These are phyloP conservation scores for Leccinum boreale DNA, from an alignment of 768 basidiomycete genomes.

Conservation along the genomic window DNA sequence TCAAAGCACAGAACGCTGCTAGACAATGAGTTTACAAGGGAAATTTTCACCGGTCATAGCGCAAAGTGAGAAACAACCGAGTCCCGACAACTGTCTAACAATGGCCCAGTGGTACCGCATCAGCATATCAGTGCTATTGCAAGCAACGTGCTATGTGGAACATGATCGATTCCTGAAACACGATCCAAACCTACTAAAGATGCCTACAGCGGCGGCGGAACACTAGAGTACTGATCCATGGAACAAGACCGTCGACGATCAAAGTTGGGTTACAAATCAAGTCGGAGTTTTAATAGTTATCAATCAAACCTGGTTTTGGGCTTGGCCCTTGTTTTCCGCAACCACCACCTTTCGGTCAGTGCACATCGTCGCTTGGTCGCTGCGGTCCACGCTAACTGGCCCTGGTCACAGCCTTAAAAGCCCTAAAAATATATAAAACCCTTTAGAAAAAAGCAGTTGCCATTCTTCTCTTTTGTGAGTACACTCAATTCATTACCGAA, in stretches of 20 bases:
- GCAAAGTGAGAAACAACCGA: background rate
- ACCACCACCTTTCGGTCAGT: constrained; percentile 66
- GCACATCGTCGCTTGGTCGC: constrained; percentile 14
- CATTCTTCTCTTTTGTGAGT: constrained; percentile 70
- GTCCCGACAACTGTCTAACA: background rate
- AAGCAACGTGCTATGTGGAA: background rate
- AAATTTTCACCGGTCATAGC: background rate
- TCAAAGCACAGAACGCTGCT: background rate
- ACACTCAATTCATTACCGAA: constrained; percentile 11
- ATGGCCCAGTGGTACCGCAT: too few species aligned
- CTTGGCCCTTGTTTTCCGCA: constrained; percentile 43
- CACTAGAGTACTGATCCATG: background rate
- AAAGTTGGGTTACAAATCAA: constrained; percentile 11
- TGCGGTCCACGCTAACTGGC: constrained; percentile 13
- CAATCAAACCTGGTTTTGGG: constrained; percentile 20
- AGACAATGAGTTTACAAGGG: background rate
- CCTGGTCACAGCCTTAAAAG: constrained; percentile 52
- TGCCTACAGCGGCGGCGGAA: background rate
- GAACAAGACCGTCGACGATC: background rate
- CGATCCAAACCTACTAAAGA: background rate
- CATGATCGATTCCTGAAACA: background rate
- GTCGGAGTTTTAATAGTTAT: constrained; percentile 43
- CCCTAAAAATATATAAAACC: constrained; percentile 57
- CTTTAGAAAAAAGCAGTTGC: constrained; percentile 71
- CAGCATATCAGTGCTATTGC: background rate